Conservation (phyloP, 371 early-diverging fungal genomes). For the Capillidium heterosporum region DNA sequence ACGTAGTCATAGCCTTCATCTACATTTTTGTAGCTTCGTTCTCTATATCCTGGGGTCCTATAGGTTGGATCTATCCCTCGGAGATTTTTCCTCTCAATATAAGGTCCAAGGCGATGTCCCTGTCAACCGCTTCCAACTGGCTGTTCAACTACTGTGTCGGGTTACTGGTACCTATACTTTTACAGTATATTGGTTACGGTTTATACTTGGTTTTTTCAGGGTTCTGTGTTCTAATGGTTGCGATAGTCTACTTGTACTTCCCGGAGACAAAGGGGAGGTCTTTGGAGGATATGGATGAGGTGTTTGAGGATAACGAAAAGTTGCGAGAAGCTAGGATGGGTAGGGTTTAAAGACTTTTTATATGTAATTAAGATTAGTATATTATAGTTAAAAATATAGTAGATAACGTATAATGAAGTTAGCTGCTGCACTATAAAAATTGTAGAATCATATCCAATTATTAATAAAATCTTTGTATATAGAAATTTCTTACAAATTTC, state of each 20-base stretch:
- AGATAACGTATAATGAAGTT: no score
- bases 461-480: no score
- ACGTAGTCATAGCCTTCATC: constrained; percentile 39
- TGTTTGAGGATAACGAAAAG: constrained; percentile 30
- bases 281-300: constrained; percentile 53
- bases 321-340: no score
- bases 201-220: constrained; percentile 42
- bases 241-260: constrained; percentile 40
- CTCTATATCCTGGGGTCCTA: constrained; percentile 80
- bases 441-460: no score
- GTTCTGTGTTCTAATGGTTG: constrained; percentile 30
- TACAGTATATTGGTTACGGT: constrained; percentile 13
- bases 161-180: constrained; percentile 38
- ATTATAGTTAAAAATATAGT: no score
- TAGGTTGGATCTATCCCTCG: constrained; percentile 81
- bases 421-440: no score
- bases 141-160: constrained; percentile 50
- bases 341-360: no score
- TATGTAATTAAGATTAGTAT: no score
- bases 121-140: constrained; percentile 86
- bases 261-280: constrained; percentile 72
- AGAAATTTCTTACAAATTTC: no score
- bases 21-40: constrained; percentile 55
- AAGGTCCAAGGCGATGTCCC: constrained; percentile 63
- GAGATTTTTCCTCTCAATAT: constrained; percentile 38